phyloP scores from a whole-genome alignment of 106 monocot genomes.

The Dioscorea dumetorum region DNA sequence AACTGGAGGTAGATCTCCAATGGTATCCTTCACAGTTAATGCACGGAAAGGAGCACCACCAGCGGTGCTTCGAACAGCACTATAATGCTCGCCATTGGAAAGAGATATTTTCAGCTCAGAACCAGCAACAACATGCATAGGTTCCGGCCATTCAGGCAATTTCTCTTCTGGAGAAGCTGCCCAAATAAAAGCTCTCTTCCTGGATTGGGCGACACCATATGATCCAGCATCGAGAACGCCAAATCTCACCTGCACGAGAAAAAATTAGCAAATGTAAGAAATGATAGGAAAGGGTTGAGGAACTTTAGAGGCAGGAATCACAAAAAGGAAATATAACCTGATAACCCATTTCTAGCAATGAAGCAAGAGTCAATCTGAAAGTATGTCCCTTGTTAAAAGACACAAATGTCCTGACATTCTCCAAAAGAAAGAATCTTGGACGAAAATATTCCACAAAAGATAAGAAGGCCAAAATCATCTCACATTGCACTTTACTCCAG shows the following conservation, averaged over 20 bases:
- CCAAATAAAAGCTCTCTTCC: conserved; percentile 98
- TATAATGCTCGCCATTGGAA: conserved; percentile 41
- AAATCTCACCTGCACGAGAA: conserved; percentile 70
- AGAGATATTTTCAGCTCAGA: conserved; percentile 78
- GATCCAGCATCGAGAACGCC: conserved; percentile 96
- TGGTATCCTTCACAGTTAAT: conserved; percentile 73
- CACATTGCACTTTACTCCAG: conserved; percentile 99
- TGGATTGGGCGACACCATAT: conserved; percentile 94
- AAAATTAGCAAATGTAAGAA: background rate
- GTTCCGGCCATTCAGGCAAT: conserved; percentile 97
- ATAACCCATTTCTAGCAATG: conserved; percentile 96
- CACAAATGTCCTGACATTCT: conserved; percentile 95
- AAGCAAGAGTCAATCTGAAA: conserved; percentile 88
- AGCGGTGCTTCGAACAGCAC: conserved; percentile 80
- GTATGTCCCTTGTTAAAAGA: conserved; percentile 99
- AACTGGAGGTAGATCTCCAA: conserved; percentile 85
- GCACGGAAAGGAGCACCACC: conserved; percentile 89
- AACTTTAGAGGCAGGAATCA: too few relatives aligned
- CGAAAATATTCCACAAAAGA: conserved; percentile 97
- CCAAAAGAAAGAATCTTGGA: conserved; percentile 87
- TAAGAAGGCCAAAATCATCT: conserved; percentile 95
- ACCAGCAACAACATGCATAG: conserved; percentile 92
- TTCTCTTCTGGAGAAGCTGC: conserved; percentile 88
- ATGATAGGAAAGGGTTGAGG: too few relatives aligned
- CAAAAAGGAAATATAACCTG: conserved; percentile 39